phyloP scores from a whole-genome alignment of 1,139 yeast genomes.

The Hanseniaspora gamundiae region DNA sequence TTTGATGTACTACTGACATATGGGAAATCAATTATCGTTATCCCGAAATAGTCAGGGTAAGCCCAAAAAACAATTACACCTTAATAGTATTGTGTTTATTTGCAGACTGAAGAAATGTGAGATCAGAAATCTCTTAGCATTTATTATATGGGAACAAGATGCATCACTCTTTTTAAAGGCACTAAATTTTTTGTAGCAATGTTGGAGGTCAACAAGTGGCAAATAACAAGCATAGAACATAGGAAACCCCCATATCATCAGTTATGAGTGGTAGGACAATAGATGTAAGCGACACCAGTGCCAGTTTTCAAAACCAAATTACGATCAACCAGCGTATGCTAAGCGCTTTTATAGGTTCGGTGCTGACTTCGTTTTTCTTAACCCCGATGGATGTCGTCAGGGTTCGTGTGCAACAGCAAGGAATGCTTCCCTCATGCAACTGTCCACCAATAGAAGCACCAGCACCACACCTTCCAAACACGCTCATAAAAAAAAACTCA shows the following conservation, averaged over 20 bases:
- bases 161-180: no score
- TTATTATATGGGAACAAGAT: no score
- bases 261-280: neutral
- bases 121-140: no score
- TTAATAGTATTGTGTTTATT: neutral
- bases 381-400: conserved; percentile 94
- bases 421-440: conserved; percentile 36
- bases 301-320: neutral
- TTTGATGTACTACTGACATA: no score
- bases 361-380: conserved; percentile 73
- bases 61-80: neutral
- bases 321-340: conserved; percentile 44
- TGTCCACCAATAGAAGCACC: conserved; percentile 17
- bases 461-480: conserved; percentile 22
- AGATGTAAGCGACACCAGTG: neutral
- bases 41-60: neutral
- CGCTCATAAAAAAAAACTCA: conserved; percentile 6
- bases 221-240: no score
- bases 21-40: neutral
- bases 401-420: conserved; percentile 84
- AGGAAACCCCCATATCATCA: no score
- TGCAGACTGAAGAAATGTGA: no score
- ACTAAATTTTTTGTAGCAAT: no score
- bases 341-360: conserved; percentile 84
- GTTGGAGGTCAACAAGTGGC: no score